Base-by-base conservation (phyloP, 2,329 filamentous ascomycete genomes). In the Lecanicillium sp. region DNA sequence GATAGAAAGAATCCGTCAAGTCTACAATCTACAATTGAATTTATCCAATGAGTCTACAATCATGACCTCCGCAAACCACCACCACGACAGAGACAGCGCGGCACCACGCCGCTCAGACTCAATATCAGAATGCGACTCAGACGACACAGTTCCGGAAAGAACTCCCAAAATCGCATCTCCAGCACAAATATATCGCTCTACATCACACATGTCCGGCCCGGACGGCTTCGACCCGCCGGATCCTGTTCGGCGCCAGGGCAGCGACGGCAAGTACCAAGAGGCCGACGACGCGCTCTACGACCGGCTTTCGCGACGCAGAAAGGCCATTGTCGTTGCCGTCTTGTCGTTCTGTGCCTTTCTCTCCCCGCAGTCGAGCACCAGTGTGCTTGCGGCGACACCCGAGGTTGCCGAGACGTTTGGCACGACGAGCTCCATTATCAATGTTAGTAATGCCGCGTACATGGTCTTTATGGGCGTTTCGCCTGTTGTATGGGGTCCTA, bases 341-440 rank as follows among this genome's bases (percentile, higher is more conserved):
- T 61, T 89, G 37, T 80, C 83, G 1, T 85, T 81, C 53, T 87
- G 83, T 59, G 78, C 80, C 18, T 86, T 90, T 46, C 65, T 90
- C 32, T 79, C 85, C 1, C 85, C 85, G 0, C 74, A 86, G 17
- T 83, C 78, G 11, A 85, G 78, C 29, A 89, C 84, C 0, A 80
- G 80, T 1, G 76, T 89, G 8, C 60, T 90, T 11, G 72, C 83
- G 2, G 85, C 83, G 3, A 75, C 83, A 2, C 83, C 84, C 2
- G 84, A 90, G 56, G 78, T 90, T 5, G 82, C 83, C 2, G 56
- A 54, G 4, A 78, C 75, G 7, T 86, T 75, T 53, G 46, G 65
- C 29, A 85, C 80, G 0, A 82, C 74, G 0, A 80, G 79, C 5
- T 73, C 73, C 9, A 71, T 87, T 41, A 78, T 89, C 54, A 85